phyloP scores from a whole-genome alignment of 2,329 filamentous ascomycete species.

The Aspergillus piperis region DNA sequence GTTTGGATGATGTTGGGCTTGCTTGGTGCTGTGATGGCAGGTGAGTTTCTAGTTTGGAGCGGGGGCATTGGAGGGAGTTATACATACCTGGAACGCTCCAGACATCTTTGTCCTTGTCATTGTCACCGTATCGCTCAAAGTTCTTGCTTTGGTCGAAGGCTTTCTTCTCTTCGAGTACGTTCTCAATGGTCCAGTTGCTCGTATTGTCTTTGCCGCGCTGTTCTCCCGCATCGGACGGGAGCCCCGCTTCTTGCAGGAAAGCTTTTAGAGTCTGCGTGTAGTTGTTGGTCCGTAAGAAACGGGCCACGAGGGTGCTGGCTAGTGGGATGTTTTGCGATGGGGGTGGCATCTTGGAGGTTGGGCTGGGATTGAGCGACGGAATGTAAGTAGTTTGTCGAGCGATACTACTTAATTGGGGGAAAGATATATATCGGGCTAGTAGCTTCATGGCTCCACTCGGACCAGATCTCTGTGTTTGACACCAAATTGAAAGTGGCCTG shows the following conservation, averaged over 20 bases:
- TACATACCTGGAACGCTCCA: slow-evolving; percentile 52
- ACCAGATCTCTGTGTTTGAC: background rate
- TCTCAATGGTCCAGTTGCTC: slow-evolving; percentile 58
- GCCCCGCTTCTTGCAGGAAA: slow-evolving; percentile 59
- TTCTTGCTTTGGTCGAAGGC: slow-evolving; percentile 56
- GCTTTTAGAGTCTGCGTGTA: slow-evolving; percentile 56
- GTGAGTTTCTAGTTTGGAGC: slow-evolving; percentile 12
- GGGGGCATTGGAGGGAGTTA: too few species aligned
- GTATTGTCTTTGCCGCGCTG: slow-evolving; percentile 25
- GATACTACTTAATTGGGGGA: background rate
- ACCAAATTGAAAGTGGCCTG: background rate
- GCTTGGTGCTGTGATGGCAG: slow-evolving; percentile 45
- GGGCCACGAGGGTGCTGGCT: slow-evolving; percentile 43
- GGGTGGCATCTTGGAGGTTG: slow-evolving; percentile 7
- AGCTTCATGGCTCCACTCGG: background rate
- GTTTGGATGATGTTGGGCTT: slow-evolving; percentile 44
- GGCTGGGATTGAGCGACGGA: background rate
- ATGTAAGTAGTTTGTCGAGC: background rate
- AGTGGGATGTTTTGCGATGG: slow-evolving; percentile 20
- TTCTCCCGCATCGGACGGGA: slow-evolving; percentile 54
- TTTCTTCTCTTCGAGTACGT: slow-evolving; percentile 62
- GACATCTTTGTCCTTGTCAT: slow-evolving; percentile 41
- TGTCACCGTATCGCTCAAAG: slow-evolving; percentile 57
- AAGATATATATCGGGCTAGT: background rate
- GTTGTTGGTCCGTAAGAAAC: slow-evolving; percentile 46